Evolutionary conservation across 2,329 filamentous ascomycete species (phyloP), one percentile per base, ranked within the genome.

Genomic region (Claviceps pusilla): DNA sequence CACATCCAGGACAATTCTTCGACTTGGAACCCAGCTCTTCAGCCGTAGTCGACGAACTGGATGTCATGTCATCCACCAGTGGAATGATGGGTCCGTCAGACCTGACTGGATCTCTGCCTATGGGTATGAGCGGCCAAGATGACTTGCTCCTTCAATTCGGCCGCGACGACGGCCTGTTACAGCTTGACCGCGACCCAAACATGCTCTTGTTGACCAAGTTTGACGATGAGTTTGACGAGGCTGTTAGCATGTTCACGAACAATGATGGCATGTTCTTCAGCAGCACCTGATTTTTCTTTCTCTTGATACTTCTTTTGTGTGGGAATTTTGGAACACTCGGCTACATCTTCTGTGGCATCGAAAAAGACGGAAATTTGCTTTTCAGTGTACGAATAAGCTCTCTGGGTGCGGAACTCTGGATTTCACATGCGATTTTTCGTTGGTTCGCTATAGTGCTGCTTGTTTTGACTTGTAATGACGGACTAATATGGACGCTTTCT

Each of bases 211-310:
- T 76, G 61, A 70, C 66, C 65, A 78, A 78, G 65, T 78, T 77
- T 60, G 76, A 78, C 53, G 77, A 79, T 47, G 74, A 76, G 47
- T 77, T 74, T 53, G 73, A 76, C 56, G 71, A 68, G 54, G 31
- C 53, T n/a, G 72, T 75, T 37, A 69, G 69, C 63, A 76, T 80
- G 74, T 78, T 79, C 59, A 71, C 68, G 33, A 69, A 70, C 58
- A 70, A 67, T 56, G 74, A 77, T 54, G 76, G 79, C 57, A 67
- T 78, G 54, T 77, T 79, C 60, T 80, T 78, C 60, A 69, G 71
- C 52, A 69, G 59, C 58, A 59, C 63, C 54, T 69, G 58, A 63
- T 35, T 11, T 41, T 41, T 41, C 14, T 12, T 49, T 24, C 7
- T 11, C 16, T 12, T 35, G 29, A 54, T 10, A 50, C n/a, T 16